A percentile compares a stretch with the other conserved stretches of the same genome.
Evolutionary conservation across 2,329 filamentous ascomycete species (phyloP).

Genomic region (Pyrenophora teres): DNA sequence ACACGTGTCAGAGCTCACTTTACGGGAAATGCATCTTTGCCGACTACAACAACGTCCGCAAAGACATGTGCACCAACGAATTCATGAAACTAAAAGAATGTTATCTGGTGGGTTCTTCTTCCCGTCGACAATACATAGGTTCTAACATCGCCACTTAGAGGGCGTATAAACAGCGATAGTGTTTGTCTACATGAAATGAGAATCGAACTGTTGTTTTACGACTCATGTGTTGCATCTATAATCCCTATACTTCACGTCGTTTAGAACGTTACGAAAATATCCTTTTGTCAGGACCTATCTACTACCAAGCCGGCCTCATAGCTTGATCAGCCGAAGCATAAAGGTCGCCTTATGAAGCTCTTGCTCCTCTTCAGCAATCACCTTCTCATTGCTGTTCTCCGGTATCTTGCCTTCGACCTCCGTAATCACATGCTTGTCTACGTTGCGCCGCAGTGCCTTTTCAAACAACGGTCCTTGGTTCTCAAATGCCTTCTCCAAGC

Average conservation of each 20-base stretch:
- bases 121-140: not conserved
- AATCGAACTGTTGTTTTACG: not conserved
- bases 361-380: conserved; percentile 83
- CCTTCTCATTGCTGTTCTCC: conserved; percentile 55
- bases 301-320: conserved; percentile 51
- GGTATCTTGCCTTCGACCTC: conserved; percentile 63
- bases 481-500: conserved; percentile 71
- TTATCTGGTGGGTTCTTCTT: conserved; percentile 67
- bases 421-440: conserved; percentile 70
- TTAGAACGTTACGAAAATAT: not conserved
- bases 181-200: not conserved
- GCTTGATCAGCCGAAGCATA: conserved; percentile 73
- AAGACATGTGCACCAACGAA: conserved; percentile 86
- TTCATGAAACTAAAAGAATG: conserved; percentile 87
- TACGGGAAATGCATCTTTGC: conserved; percentile 92
- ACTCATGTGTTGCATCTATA: conserved; percentile 12
- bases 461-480: conserved; percentile 71
- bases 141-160: conserved; percentile 15
- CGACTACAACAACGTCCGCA: conserved; percentile 88
- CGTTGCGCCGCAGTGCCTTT: conserved; percentile 75
- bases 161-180: conserved; percentile 41
- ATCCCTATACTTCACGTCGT: conserved; percentile 18
- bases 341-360: conserved; percentile 84
- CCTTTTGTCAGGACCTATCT: not conserved
- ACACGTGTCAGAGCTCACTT: conserved; percentile 65